phyloP scores from a whole-genome alignment of 306 rosid species.

The Vicia sativa region DNA sequence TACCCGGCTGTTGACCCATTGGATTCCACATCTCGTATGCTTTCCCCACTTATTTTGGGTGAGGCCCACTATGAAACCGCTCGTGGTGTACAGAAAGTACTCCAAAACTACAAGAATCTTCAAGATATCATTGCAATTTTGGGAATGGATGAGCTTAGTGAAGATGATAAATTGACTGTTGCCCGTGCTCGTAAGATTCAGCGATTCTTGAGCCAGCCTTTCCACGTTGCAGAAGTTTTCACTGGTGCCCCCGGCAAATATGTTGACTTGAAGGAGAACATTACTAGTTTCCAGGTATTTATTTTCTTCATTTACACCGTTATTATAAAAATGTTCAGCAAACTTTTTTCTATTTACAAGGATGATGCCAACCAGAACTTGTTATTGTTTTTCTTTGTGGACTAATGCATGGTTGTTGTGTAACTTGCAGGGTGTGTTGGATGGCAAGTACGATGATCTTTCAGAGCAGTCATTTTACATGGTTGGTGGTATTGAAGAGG shows the following conservation, averaged over 20 bases:
- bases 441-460: slow-evolving; percentile 93
- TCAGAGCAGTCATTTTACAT: slow-evolving; percentile 91
- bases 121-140: slow-evolving; percentile 99
- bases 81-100: slow-evolving; percentile 96
- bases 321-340: no score
- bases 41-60: slow-evolving; percentile 96
- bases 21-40: slow-evolving; percentile 99
- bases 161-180: slow-evolving; percentile 94
- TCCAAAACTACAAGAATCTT: slow-evolving; percentile 96
- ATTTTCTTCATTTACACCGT: no score
- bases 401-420: slow-evolving; percentile 25
- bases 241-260: slow-evolving; percentile 99
- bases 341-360: neutral
- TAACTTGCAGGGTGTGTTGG: slow-evolving; percentile 81
- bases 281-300: slow-evolving; percentile 81
- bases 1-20: slow-evolving; percentile 97
- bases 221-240: slow-evolving; percentile 99
- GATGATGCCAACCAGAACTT: neutral
- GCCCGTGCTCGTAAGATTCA: slow-evolving; percentile 95
- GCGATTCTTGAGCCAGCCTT: slow-evolving; percentile 92
- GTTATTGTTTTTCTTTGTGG: neutral
- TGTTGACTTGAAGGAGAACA: slow-evolving; percentile 89
- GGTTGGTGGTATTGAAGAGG: slow-evolving; percentile 99
- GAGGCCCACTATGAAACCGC: slow-evolving; percentile 90
- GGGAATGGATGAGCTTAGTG: slow-evolving; percentile 99